Evolutionary conservation across 768 basidiomycete genomes (phyloP).

Genomic region (Tylopilus felleus): DNA sequence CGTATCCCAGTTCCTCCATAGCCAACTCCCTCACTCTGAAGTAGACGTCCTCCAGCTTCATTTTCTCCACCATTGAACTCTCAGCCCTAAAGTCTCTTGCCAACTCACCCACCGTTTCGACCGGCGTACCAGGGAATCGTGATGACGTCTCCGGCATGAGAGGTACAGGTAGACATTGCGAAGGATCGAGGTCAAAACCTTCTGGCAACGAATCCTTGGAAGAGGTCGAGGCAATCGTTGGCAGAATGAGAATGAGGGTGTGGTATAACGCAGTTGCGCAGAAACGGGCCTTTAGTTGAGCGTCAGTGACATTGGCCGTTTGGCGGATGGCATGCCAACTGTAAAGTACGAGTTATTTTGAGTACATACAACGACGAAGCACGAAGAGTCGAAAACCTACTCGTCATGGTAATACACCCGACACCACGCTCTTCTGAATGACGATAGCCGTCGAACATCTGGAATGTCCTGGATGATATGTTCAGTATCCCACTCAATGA

Average conservation of each 20-base stretch:
- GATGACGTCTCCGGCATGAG: slow-evolving; percentile 57
- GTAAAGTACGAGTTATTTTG: slow-evolving; percentile 1
- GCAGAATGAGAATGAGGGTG: slow-evolving; percentile 51
- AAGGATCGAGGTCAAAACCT: slow-evolving; percentile 54
- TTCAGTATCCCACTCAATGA: neutral
- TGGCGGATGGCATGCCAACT: slow-evolving; percentile 80
- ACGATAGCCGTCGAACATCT: slow-evolving; percentile 61
- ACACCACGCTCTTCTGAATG: slow-evolving; percentile 80
- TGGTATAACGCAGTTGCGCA: slow-evolving; percentile 71
- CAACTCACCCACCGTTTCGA: slow-evolving; percentile 59
- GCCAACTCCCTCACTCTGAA: slow-evolving; percentile 63
- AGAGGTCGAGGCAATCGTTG: slow-evolving; percentile 24
- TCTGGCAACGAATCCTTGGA: slow-evolving; percentile 37
- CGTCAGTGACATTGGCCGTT: slow-evolving; percentile 74
- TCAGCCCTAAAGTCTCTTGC: slow-evolving; percentile 60
- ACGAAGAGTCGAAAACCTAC: slow-evolving; percentile 44
- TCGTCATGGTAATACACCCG: slow-evolving; percentile 86
- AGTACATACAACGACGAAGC: neutral
- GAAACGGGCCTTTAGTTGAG: slow-evolving; percentile 69
- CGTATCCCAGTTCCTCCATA: slow-evolving; percentile 43
- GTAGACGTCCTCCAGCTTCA: slow-evolving; percentile 57
- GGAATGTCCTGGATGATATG: slow-evolving; percentile 55
- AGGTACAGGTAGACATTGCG: slow-evolving; percentile 57
- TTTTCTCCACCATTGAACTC: slow-evolving; percentile 52
- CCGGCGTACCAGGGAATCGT: slow-evolving; percentile 71